Base-by-base conservation (phyloP, 768 basidiomycete genomes). In the Austroboletus eburneus region DNA sequence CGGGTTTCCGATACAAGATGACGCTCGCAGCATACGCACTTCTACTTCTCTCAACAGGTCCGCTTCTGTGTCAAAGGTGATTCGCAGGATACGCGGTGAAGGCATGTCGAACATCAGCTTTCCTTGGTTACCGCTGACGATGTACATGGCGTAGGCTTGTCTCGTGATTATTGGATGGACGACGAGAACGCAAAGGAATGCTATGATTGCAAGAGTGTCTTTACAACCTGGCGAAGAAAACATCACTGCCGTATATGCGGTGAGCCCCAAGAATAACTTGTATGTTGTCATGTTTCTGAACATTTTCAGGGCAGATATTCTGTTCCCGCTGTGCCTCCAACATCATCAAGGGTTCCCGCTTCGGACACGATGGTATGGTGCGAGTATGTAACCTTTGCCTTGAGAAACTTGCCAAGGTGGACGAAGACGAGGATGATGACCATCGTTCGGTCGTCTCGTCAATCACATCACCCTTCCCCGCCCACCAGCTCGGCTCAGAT, bases 211-310 rank as follows among this genome's bases (percentile, higher is more conserved):
- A 91, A 91, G 66, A 90, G 88, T 54, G 75, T 88, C 40, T 99
- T 99, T 69, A 91, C 91, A 1, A 80, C 93, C 2, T 97, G 91
- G 91, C 71, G 94, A 43, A 73, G 96, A 52, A 96, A 94, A 65
- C 96, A 99, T 58, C 96, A 99, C 63, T 99, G 96, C 69, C 82
- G 96, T 12, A 92, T 98, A 65, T 98, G 96, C 61, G 92, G 92
- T 87, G 60, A 46, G 77, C 67, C 43, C 16, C 10, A 17, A 38
- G 30, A 36, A 16, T 23, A 25, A 14, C 30, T 48, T 23, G 4
- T 17, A n/a, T n/a, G 23, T 20, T 25, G 9, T 34, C 27, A 3
- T 6, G 4, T 35, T 42, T 39, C 43, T 45, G 10, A 54, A 3
- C 36, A n/a, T 24, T 49, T 39, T 34, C 50, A 87, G 94, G 94